Evolutionary conservation across 2,329 filamentous ascomycete species (phyloP).

Genomic region (Scedosporium aurantiacum): DNA sequence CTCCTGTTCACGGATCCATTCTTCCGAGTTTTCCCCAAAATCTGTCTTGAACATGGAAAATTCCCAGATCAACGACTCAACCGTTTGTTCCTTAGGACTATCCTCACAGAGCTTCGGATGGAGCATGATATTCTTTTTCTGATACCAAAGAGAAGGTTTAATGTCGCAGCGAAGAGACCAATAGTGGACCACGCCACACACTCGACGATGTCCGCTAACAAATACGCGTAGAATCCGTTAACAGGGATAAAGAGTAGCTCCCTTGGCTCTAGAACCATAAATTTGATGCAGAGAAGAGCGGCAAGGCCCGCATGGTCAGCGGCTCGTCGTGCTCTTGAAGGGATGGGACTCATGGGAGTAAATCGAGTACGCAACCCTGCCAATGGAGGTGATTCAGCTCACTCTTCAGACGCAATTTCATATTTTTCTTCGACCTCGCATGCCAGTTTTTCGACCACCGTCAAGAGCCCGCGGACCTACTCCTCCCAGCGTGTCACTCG

Average conservation of each 20-base stretch:
- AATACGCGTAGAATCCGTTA: slow-evolving; percentile 63
- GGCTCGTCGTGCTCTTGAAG: slow-evolving; percentile 52
- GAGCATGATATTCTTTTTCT: slow-evolving; percentile 44
- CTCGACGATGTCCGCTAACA: slow-evolving; percentile 64
- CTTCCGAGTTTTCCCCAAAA: not conserved
- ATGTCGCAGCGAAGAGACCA: slow-evolving; percentile 49
- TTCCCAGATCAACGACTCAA: slow-evolving; percentile 56
- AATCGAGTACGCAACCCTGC: slow-evolving; percentile 49
- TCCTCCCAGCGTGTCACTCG: slow-evolving; percentile 45
- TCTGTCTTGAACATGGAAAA: slow-evolving; percentile 59
- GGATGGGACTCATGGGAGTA: slow-evolving; percentile 55
- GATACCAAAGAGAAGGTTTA: slow-evolving; percentile 57
- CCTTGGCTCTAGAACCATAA: slow-evolving; percentile 51
- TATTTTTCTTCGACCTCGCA: slow-evolving; percentile 37
- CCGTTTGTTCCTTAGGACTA: slow-evolving; percentile 48
- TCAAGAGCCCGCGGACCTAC: slow-evolving; percentile 44
- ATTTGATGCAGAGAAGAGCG: slow-evolving; percentile 66
- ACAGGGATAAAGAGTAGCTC: slow-evolving; percentile 61
- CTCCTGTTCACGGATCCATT: no score
- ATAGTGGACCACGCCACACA: slow-evolving; percentile 63
- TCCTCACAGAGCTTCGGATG: slow-evolving; percentile 34
- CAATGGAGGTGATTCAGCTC: slow-evolving; percentile 28
- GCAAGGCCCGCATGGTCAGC: slow-evolving; percentile 59
- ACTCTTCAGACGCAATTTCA: slow-evolving; percentile 35
- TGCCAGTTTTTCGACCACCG: slow-evolving; percentile 39